Conservation (phyloP, 305 asterid species). For the Fraxinus floribunda region DNA sequence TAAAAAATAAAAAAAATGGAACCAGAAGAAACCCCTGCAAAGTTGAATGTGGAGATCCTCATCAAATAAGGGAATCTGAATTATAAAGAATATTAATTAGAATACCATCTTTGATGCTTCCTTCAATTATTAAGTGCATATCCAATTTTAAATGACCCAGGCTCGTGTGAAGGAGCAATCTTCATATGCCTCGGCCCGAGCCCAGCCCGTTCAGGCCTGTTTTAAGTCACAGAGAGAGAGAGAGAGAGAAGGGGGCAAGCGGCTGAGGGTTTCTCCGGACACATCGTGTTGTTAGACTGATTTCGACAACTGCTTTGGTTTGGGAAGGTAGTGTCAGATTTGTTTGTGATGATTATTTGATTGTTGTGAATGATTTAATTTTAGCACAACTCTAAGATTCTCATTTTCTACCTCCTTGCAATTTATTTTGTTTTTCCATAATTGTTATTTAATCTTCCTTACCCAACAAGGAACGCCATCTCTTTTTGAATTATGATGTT, state of each 20-base stretch:
- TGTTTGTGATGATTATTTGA: neutral
- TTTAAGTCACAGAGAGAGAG: neutral
- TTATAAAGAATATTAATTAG: neutral
- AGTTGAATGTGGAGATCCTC: neutral
- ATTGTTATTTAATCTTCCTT: neutral
- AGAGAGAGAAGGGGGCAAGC: neutral
- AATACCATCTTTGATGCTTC: neutral
- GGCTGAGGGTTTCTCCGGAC: neutral
- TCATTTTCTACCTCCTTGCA: neutral
- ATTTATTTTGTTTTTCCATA: neutral
- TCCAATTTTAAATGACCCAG: neutral
- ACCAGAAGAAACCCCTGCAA: neutral
- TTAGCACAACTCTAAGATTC: neutral
- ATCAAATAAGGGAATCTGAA: neutral
- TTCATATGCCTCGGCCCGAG: neutral
- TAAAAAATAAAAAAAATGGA: neutral
- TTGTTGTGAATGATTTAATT: neutral
- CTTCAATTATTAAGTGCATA: neutral
- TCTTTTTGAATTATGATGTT: neutral
- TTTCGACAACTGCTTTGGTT: neutral
- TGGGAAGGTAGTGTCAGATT: neutral
- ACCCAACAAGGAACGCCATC: neutral
- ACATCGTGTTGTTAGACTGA: neutral
- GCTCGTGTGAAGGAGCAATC: neutral
- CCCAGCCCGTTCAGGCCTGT: neutral